Conservation (phyloP, 305 asterid genomes). For the Stenogyne calaminthoides region DNA sequence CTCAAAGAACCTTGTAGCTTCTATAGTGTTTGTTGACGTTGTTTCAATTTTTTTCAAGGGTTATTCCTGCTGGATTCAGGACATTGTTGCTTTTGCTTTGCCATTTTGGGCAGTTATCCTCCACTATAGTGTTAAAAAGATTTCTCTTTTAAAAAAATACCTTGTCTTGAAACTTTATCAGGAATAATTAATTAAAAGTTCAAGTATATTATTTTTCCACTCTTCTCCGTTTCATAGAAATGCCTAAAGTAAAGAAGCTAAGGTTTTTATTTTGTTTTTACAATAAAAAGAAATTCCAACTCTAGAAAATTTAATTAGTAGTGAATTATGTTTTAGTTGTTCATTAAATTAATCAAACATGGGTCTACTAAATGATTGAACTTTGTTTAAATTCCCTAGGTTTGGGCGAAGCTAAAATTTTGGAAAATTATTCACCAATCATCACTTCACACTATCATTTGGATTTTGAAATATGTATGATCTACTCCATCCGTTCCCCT, state of each 20-base stretch:
- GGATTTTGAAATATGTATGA: neutral
- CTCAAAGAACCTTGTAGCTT: neutral
- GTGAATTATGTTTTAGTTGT: neutral
- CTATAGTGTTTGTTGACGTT: neutral
- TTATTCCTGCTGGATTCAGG: neutral
- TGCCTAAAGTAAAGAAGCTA: too few species aligned
- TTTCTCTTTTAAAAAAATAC: too few species aligned
- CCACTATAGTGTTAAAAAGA: neutral
- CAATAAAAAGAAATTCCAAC: too few species aligned
- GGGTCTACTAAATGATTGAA: conserved; percentile 13
- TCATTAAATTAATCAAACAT: neutral
- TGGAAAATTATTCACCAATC: conserved; percentile 16
- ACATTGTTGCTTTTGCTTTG: neutral
- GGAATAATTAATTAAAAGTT: too few species aligned
- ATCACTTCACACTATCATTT: conserved; percentile 1
- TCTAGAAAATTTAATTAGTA: neutral
- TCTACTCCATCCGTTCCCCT: too few species aligned
- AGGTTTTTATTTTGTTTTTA: too few species aligned
- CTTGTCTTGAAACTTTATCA: too few species aligned
- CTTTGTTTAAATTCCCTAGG: neutral
- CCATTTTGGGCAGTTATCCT: neutral
- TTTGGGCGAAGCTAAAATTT: conserved; percentile 8
- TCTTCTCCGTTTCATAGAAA: too few species aligned
- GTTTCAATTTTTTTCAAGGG: neutral
- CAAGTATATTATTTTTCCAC: too few species aligned